phyloP scores from a whole-genome alignment of 2,329 filamentous ascomycete genomes.

The Colletotrichum lentis region DNA sequence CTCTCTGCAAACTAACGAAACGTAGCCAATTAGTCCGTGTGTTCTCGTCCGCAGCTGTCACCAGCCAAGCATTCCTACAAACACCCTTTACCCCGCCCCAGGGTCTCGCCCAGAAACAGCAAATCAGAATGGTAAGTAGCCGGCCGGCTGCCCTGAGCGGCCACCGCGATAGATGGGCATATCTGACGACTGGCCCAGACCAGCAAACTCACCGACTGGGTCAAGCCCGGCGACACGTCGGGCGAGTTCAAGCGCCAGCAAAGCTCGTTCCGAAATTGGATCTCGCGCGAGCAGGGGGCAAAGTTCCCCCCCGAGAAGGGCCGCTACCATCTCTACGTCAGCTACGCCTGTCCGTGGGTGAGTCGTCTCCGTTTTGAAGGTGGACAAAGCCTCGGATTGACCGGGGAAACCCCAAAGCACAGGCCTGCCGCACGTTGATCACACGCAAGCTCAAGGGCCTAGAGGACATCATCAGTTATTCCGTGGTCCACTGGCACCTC shows the following conservation, averaged over 20 bases:
- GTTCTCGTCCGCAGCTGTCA: conserved; percentile 5
- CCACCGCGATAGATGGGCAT: not conserved
- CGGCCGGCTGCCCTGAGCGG: not conserved
- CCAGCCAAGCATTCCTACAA: not conserved
- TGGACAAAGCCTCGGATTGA: not conserved
- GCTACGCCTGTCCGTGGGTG: conserved; percentile 92
- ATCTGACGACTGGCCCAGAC: conserved; percentile 34
- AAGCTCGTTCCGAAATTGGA: conserved; percentile 82
- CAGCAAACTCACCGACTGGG: conserved; percentile 81
- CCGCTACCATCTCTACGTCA: conserved; percentile 94
- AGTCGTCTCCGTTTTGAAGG: conserved; percentile 37
- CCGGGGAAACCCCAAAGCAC: no score
- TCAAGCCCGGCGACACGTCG: conserved; percentile 75
- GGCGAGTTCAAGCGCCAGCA: conserved; percentile 93
- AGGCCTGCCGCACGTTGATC: conserved; percentile 85
- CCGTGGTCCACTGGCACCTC: conserved; percentile 94
- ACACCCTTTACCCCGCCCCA: not conserved
- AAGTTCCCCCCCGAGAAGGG: conserved; percentile 86
- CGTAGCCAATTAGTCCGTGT: not conserved
- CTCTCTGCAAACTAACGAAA: not conserved
- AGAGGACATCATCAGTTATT: conserved; percentile 80
- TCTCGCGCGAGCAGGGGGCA: conserved; percentile 75
- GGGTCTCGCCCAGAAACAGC: conserved; percentile 6
- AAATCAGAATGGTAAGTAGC: conserved; percentile 31
- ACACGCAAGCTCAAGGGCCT: conserved; percentile 90